These are phyloP conservation scores for Knufia petricola DNA, from an alignment of 2,329 filamentous ascomycete genomes.

Conservation along the genomic window DNA sequence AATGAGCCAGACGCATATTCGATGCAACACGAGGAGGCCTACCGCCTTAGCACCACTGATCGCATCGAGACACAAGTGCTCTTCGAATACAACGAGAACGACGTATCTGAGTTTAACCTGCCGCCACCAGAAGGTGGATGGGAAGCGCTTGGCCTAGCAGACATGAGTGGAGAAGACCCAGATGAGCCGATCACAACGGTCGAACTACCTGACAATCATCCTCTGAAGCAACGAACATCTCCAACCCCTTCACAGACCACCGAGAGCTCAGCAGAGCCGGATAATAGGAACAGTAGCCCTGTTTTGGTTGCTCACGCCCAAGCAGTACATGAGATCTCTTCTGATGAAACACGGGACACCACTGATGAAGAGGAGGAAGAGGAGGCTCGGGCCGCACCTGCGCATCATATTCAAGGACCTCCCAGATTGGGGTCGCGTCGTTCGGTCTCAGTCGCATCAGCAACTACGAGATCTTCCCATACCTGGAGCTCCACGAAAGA, in stretches of 20 bases:
- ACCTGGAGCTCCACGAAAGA: not conserved
- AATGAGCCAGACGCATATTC: conserved; percentile 7
- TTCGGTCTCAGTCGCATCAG: not conserved
- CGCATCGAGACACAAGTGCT: conserved; percentile 13
- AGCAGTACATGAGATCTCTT: not conserved
- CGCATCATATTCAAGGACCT: not conserved
- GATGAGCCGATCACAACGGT: not conserved
- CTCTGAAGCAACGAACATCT: not conserved
- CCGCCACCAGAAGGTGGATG: conserved; percentile 24
- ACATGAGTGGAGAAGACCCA: not conserved
- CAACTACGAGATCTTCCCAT: not conserved
- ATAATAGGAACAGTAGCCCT: not conserved
- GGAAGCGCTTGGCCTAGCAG: conserved; percentile 15
- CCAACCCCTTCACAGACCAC: not conserved
- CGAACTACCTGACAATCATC: not conserved
- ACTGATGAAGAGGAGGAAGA: not conserved
- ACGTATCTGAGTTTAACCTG: conserved; percentile 17
- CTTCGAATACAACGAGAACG: conserved; percentile 7
- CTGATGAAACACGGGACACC: not conserved
- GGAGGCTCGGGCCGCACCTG: not conserved
- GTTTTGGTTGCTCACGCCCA: not conserved
- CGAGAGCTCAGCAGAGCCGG: not conserved
- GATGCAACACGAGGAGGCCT: conserved; percentile 11
- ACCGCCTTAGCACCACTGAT: conserved; percentile 5
- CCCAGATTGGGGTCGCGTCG: not conserved